phyloP scores from a whole-genome alignment of 371 early-diverging fungal genomes.

The Mortierella sp. region DNA sequence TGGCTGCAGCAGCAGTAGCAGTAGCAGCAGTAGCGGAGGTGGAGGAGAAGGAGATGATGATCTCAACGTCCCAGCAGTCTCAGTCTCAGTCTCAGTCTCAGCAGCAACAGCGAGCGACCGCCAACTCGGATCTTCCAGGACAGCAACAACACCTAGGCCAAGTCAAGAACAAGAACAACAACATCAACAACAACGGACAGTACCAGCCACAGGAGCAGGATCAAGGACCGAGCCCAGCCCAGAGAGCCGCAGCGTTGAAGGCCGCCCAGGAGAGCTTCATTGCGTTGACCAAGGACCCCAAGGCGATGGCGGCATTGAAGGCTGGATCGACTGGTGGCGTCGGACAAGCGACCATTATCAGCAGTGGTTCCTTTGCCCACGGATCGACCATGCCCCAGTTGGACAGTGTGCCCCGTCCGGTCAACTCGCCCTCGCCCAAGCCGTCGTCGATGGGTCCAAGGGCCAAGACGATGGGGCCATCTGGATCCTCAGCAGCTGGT shows the following conservation, averaged over 20 bases:
- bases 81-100: conserved; percentile 7
- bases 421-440: not conserved
- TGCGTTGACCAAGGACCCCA: conserved; percentile 40
- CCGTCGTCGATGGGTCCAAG: conserved; percentile 15
- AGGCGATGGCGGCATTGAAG: conserved; percentile 29
- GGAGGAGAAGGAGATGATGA: conserved; percentile 1
- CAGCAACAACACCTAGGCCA: conserved; percentile 37
- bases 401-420: conserved; percentile 1
- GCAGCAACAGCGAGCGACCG: conserved; percentile 9
- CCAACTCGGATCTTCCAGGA: conserved; percentile 40
- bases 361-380: conserved; percentile 27
- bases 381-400: conserved; percentile 24
- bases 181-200: not conserved
- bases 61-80: not conserved
- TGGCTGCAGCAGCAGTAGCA: not conserved
- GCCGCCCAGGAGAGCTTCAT: conserved; percentile 38
- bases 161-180: conserved; percentile 18
- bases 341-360: conserved; percentile 31
- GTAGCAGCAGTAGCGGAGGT: not conserved
- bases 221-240: conserved; percentile 43
- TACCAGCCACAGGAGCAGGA: not conserved
- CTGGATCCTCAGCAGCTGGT: conserved; percentile 31
- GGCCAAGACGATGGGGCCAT: conserved; percentile 14
- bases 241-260: conserved; percentile 37
- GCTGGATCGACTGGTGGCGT: not conserved